Percentiles rank a stretch among this genome's conserved stretches.
Conservation (phyloP, 2,329 filamentous ascomycete genomes). For the Epichloe gansuensis region DNA sequence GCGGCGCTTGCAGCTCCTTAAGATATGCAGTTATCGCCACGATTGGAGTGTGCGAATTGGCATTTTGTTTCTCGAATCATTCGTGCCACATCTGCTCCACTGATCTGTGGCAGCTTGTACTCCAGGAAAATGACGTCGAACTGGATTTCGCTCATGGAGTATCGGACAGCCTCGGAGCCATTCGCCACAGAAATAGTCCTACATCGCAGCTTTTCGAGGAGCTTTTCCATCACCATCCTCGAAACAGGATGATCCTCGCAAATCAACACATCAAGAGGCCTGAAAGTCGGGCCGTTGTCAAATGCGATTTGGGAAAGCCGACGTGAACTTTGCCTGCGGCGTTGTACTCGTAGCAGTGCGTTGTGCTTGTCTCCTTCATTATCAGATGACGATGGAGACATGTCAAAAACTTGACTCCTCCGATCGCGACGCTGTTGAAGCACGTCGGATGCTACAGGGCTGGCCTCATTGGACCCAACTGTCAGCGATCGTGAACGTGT, state of each 20-base stretch:
- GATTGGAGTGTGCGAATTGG: slow-evolving; percentile 88
- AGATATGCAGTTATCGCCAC: slow-evolving; percentile 94
- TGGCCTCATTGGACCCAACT: slow-evolving; percentile 86
- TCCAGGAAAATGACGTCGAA: slow-evolving; percentile 99
- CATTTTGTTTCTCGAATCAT: slow-evolving; percentile 97
- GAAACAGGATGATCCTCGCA: slow-evolving; percentile 98
- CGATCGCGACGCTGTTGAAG: slow-evolving; percentile 76
- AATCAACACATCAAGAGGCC: slow-evolving; percentile 85
- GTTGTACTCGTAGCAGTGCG: slow-evolving; percentile 79
- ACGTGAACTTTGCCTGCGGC: slow-evolving; percentile 88
- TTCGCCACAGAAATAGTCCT: slow-evolving; percentile 86
- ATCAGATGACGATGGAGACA: slow-evolving; percentile 94
- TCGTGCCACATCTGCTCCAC: slow-evolving; percentile 84
- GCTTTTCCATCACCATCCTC: slow-evolving; percentile 95
- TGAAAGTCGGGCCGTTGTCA: slow-evolving; percentile 72
- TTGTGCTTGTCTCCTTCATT: slow-evolving; percentile 92
- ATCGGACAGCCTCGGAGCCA: slow-evolving; percentile 82
- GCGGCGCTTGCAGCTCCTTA: slow-evolving; percentile 89
- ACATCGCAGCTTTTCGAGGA: slow-evolving; percentile 89
- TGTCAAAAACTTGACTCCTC: slow-evolving; percentile 86
- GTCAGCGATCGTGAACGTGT: slow-evolving; percentile 77
- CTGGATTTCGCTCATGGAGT: slow-evolving; percentile 92
- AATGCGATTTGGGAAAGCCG: slow-evolving; percentile 85
- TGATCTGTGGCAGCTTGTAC: slow-evolving; percentile 89
- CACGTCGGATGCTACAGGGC: slow-evolving; percentile 56